Evolutionary conservation across 345 rosid species (phyloP).

Genomic region (Triadica sebifera): DNA sequence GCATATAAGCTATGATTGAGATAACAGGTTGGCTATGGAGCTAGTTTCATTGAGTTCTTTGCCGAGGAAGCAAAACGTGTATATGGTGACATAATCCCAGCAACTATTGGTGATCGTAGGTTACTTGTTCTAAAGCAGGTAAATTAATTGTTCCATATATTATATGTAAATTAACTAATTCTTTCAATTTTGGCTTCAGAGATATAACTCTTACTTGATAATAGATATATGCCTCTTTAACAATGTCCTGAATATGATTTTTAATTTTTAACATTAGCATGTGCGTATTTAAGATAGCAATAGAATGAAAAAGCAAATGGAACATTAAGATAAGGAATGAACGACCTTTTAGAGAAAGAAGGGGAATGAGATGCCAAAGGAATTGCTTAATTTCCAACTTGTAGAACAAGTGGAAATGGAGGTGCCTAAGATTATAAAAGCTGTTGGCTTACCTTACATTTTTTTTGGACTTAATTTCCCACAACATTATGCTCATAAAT

Average conservation of each 20-base stretch:
- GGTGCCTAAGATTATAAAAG: background rate
- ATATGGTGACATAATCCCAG: conserved; percentile 91
- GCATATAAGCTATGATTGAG: conserved; percentile 21
- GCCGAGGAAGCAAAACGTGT: conserved; percentile 95
- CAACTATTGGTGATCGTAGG: conserved; percentile 75
- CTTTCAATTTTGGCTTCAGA: conserved; percentile 5
- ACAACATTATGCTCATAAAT: background rate
- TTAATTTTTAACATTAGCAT: background rate
- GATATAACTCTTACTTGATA: background rate
- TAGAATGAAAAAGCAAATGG: background rate
- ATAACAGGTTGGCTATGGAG: conserved; percentile 80
- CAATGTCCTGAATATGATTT: background rate
- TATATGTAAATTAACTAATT: background rate
- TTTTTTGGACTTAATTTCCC: background rate
- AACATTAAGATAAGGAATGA: background rate
- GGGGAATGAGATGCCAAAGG: background rate
- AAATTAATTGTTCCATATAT: conserved; percentile 3
- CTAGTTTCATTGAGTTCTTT: conserved; percentile 84
- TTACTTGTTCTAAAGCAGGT: conserved; percentile 89
- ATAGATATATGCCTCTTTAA: background rate
- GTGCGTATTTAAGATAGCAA: background rate
- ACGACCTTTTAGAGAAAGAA: background rate
- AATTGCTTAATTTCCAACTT: background rate
- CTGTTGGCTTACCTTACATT: background rate
- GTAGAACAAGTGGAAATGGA: background rate